phyloP scores from a whole-genome alignment of 2,329 filamentous ascomycete species.

The Diaporthe australafricana region DNA sequence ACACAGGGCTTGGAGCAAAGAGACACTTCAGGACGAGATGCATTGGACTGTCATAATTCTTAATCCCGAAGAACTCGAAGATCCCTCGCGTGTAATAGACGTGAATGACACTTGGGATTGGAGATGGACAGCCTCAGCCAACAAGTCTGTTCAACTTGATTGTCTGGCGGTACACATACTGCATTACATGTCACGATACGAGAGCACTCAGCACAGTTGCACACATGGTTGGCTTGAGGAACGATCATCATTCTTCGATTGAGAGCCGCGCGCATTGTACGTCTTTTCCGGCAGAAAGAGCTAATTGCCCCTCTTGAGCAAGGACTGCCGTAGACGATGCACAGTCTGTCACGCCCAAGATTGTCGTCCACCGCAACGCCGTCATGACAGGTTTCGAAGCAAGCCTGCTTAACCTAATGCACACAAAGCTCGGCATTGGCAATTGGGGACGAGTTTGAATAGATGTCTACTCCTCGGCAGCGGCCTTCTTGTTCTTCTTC shows the following conservation, averaged over 20 bases:
- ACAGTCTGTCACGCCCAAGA: not conserved
- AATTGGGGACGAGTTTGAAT: constrained; percentile 48
- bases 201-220: not conserved
- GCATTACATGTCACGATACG: not conserved
- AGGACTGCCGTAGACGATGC: not conserved
- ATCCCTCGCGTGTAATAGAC: too few relatives aligned
- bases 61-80: too few relatives aligned
- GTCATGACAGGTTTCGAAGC: not conserved
- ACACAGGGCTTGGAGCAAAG: not conserved
- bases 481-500: constrained; percentile 58
- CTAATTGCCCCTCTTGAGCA: not conserved
- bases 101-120: too few relatives aligned
- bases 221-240: not conserved
- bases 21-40: not conserved
- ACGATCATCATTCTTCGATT: not conserved
- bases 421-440: constrained; percentile 35
- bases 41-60: too few relatives aligned
- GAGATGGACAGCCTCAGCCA: too few relatives aligned
- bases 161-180: not conserved
- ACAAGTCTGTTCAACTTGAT: too few relatives aligned
- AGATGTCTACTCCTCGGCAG: constrained; percentile 54
- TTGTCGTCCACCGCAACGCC: not conserved
- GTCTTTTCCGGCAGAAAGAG: not conserved
- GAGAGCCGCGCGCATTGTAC: not conserved
- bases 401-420: constrained; percentile 38